These are phyloP conservation scores for Plasmodium gallinaceum DNA, from an alignment of 169 alveolate species.

Conservation along the genomic window DNA sequence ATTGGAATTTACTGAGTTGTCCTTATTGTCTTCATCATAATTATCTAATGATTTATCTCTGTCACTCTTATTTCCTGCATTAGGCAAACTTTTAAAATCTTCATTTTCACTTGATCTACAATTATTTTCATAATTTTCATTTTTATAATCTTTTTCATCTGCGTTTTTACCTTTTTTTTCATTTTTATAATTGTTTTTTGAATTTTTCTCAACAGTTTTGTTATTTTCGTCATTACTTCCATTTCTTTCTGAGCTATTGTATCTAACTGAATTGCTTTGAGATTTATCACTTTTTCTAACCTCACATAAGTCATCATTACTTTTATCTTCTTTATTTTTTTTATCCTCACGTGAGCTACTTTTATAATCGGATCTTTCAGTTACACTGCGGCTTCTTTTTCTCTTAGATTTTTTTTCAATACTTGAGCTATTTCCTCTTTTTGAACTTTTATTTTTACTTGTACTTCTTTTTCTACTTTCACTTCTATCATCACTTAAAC, in stretches of 20 bases:
- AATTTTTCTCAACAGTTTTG: conserved; percentile 13
- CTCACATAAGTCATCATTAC: conserved; percentile 31
- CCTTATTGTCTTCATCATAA: conserved; percentile 32
- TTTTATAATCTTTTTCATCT: conserved; percentile 20
- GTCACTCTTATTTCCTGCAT: conserved; percentile 68
- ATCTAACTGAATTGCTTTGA: conserved; percentile 18
- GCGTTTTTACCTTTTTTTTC: conserved; percentile 29
- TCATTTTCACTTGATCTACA: conserved; percentile 41
- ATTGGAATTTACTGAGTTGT: conserved; percentile 16
- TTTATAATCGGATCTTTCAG: conserved; percentile 3
- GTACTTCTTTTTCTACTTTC: conserved; percentile 20
- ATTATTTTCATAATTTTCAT: conserved; percentile 21
- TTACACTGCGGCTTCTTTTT: conserved; percentile 22
- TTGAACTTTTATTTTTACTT: conserved; percentile 3
- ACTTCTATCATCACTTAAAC: conserved; percentile 33
- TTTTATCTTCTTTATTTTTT: conserved; percentile 28
- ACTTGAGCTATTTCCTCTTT: conserved; percentile 58
- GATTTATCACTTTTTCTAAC: conserved; percentile 43
- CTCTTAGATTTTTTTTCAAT: conserved; percentile 24
- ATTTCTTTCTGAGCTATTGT: conserved; percentile 33
- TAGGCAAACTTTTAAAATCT: conserved; percentile 43
- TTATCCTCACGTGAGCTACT: conserved; percentile 20
- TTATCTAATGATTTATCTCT: conserved; percentile 33
- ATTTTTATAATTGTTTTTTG: conserved; percentile 8
- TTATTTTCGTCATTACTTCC: conserved; percentile 29